phyloP scores from a whole-genome alignment of 352 stramenopile species.

The Globisporangium middletonii region DNA sequence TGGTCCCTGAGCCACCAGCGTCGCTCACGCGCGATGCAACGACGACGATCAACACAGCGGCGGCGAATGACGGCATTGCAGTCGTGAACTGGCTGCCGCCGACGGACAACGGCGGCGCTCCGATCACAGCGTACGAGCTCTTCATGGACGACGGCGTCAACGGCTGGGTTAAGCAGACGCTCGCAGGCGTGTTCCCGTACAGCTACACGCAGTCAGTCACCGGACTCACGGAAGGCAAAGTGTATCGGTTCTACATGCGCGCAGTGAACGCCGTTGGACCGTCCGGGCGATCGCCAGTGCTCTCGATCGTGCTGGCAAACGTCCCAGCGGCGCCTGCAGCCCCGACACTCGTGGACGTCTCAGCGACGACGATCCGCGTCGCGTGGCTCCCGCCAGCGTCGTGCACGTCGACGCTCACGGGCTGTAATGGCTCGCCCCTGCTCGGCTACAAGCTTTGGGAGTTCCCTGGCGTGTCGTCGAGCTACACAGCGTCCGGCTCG shows the following conservation, averaged over 20 bases:
- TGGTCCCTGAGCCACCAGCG: slow-evolving; percentile 78
- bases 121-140: slow-evolving; percentile 90
- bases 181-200: slow-evolving; percentile 43
- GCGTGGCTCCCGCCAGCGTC: slow-evolving; percentile 54
- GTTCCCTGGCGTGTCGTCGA: slow-evolving; percentile 75
- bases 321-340: slow-evolving; percentile 43
- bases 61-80: slow-evolving; percentile 45
- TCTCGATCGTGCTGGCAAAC: slow-evolving; percentile 87
- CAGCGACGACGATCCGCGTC: slow-evolving; percentile 54
- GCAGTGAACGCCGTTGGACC: slow-evolving; percentile 82
- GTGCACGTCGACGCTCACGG: slow-evolving; percentile 69
- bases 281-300: slow-evolving; percentile 73
- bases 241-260: slow-evolving; percentile 92
- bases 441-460: slow-evolving; percentile 94
- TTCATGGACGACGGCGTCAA: slow-evolving; percentile 77
- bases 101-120: slow-evolving; percentile 89
- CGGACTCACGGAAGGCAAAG: slow-evolving; percentile 66
- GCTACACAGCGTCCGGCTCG: slow-evolving; percentile 70
- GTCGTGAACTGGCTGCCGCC: slow-evolving; percentile 84
- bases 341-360: slow-evolving; percentile 57
- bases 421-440: slow-evolving; percentile 68
- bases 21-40: slow-evolving; percentile 47
- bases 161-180: slow-evolving; percentile 37
- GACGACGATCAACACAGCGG: slow-evolving; percentile 59
- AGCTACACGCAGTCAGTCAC: slow-evolving; percentile 37